Base-by-base conservation (phyloP, 2,329 filamentous ascomycete genomes). In the Aspergillus neoniger region DNA sequence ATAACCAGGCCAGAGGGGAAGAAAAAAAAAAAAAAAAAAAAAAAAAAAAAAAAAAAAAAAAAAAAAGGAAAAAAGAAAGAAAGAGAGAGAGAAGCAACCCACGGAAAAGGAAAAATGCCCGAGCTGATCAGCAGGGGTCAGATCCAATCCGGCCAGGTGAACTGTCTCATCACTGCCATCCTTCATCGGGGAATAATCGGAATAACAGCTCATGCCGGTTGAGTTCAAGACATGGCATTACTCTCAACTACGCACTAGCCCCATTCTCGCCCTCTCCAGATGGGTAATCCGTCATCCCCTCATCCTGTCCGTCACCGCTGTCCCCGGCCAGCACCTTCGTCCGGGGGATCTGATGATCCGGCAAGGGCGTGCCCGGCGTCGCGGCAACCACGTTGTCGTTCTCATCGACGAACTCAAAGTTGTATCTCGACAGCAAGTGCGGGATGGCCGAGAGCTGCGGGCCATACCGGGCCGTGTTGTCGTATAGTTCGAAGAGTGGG, bases 341-440 rank as follows among this genome's bases (percentile, higher is more conserved):
- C 74, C 84, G 83, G 2, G 86, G 87, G 12, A 85, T 80, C 62
- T 86, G 85, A 15, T 74, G 72, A n/a, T 82, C 82, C 8, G 85
- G 81, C 14, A 86, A 82, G 1, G 84, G 85, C 2, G 86, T 82
- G 5, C 92, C 92, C 0, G 93, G 93, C 3, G 93, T 97, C 28
- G 88, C 84, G 2, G 92, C 91, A 21, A 94, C 91, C 6, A 96
- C 88, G 58, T 96, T 89, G 61, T 92, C 94, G 52, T 91, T 85
- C 79, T 99, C 95, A 75, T 99, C 92, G 48, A 98, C 90, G 70
- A 96, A 98, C 74, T 99, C 93, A 74, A 98, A 98, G 78, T 97
- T 96, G 80, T 98, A 99, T 57, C 92, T 86, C 65, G 92, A 96
- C 10, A 99, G 85, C 4, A 98, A 84, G 75, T 99, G 95, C 0